Evolutionary conservation across 179 eudicot species (phyloP), one percentile per base, ranked within the genome.

Genomic region (Gypsophila paniculata): DNA sequence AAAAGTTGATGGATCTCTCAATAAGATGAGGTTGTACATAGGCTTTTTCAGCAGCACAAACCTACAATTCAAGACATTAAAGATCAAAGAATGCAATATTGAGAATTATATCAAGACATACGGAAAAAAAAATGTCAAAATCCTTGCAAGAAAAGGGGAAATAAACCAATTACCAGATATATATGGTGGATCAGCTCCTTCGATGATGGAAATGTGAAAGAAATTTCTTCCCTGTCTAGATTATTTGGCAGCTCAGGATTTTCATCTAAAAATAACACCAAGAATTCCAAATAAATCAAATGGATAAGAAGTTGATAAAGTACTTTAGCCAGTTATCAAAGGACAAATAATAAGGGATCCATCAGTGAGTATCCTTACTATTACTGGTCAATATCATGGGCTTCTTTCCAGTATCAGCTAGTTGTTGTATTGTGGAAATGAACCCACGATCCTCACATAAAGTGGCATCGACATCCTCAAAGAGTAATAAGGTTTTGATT

Each of bases 361-460:
- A 61, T 51, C 58, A 67, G n/a, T 59, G 58, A 74, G 72, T 59
- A 76, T 59, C 3, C 95, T 86, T 86, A 93, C 97, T 83, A 67
- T 89, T 93, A 84, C 89, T 81, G 72, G 98, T 93, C 76, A 93
- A 79, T 78, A 90, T 87, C 90, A 90, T 87, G 36, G 96, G 97
- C 65, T 90, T 83, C 82, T 89, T 93, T 71, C 91, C 96, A 46
- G 88, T 88, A 71, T 84, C 87, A 63, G 99, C 93, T 61, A 94
- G 94, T 76, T 85, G 92, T 70, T 91, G 97, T 77, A 94, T 89
- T 17, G 96, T 81, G 29, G 88, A 75, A 75, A 91, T 80, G 79
- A 94, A 88, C 21, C 96, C 97, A 69, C 87, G 97, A 76, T 89
- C 96, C 84, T 93, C 96, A 76, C 74, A 81, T 52, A 89, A 75